Base-by-base conservation (phyloP, 2,329 filamentous ascomycete species). In the Xylariaceae sp. region DNA sequence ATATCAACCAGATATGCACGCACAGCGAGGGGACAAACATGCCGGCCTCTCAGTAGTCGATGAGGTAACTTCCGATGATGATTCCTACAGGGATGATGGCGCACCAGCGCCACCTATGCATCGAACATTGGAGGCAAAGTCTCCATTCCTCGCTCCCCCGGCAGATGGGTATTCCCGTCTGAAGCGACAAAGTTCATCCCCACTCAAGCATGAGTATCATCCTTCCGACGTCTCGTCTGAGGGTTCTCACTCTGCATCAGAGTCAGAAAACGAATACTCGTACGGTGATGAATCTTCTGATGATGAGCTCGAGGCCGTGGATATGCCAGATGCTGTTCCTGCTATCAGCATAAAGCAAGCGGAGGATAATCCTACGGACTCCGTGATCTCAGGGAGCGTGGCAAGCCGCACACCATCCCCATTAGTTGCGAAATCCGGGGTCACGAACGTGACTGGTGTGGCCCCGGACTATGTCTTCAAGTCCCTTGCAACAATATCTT, bases 181-280 rank as follows among this genome's bases (percentile, higher is more conserved):
- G 19, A 81, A 86, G 66, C 83, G 92, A 42, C 84, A 91, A 16
- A 87, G 85, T 1, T 97, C 94, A 0, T 99, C 94, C 1, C 94
- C 94, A 0, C 76, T 99, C 47, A 99, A 99, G 74, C 92, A 97
- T 67, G 92, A 99, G 72, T 99, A 96, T 65, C 86, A 92, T 58
- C 92, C 92, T 13, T 97, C 94, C 1, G 82, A 85, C 47, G 71
- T 77, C 45, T 84, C 80, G 0, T 85, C 82, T 0, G 74, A 70
- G 15, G 63, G 61, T 26, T 67, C 67, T 8, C 53, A 55, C 19
- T 67, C 67, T 6, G 51, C 58, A 18, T 65, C 65, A 19, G 59
- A 48, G 37, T 66, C 66, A n/a, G 67, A 66, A 7, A 84, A 83
- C 6, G 83, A 81, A 34, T 74, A 75, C 44, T 70, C 70, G 2